phyloP scores from a whole-genome alignment of 2,329 filamentous ascomycete genomes.

The Elsinoe fawcettii region DNA sequence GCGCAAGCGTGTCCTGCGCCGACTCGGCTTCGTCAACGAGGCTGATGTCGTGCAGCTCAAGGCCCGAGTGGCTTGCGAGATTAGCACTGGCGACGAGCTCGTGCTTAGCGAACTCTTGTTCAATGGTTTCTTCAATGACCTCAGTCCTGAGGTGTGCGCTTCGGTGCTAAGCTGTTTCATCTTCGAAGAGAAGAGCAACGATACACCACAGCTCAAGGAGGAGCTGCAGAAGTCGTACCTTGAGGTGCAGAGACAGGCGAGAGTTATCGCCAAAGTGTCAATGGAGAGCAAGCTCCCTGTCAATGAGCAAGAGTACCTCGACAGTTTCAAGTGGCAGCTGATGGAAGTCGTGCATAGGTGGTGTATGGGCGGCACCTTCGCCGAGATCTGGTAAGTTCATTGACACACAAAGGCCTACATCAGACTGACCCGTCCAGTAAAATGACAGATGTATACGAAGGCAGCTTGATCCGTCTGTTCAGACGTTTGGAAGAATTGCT shows the following conservation, averaged over 20 bases:
- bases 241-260: slow-evolving; percentile 79
- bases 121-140: slow-evolving; percentile 95
- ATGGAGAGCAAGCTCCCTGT: slow-evolving; percentile 87
- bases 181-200: slow-evolving; percentile 90
- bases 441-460: slow-evolving; percentile 99
- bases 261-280: slow-evolving; percentile 84
- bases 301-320: slow-evolving; percentile 91
- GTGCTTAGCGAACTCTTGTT: slow-evolving; percentile 90
- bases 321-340: slow-evolving; percentile 83
- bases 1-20: slow-evolving; percentile 86
- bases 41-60: slow-evolving; percentile 93
- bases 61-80: slow-evolving; percentile 94
- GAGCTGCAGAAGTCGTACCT: slow-evolving; percentile 78
- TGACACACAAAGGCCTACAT: not conserved
- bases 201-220: slow-evolving; percentile 63
- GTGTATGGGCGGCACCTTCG: slow-evolving; percentile 83
- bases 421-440: slow-evolving; percentile 51
- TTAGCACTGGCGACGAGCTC: slow-evolving; percentile 91
- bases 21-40: slow-evolving; percentile 92
- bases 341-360: slow-evolving; percentile 95
- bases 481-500: slow-evolving; percentile 88
- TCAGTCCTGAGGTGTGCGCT: slow-evolving; percentile 79
- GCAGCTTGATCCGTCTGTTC: slow-evolving; percentile 91
- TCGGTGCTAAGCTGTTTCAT: slow-evolving; percentile 88
- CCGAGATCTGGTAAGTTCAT: slow-evolving; percentile 78